Percentiles rank a stretch among this genome's conserved stretches.
phyloP scores from a whole-genome alignment of 2,329 filamentous ascomycete genomes.

The Scorias spongiosa region DNA sequence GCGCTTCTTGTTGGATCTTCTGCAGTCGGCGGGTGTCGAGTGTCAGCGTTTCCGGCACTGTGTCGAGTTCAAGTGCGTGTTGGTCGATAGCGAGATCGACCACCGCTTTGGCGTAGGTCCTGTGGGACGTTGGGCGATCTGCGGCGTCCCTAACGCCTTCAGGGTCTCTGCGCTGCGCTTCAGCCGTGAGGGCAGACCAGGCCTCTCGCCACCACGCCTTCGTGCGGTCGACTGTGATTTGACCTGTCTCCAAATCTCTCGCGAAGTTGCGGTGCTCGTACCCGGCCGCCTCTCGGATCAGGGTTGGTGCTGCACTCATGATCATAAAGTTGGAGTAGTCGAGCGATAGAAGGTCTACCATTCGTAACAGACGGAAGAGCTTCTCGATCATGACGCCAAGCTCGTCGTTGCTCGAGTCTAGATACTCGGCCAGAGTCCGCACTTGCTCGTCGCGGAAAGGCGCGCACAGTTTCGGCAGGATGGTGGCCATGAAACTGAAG shows the following conservation, averaged over 20 bases:
- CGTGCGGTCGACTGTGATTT: constrained; percentile 42
- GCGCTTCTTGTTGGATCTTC: constrained; percentile 39
- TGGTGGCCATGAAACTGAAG: constrained; percentile 58
- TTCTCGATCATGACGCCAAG: constrained; percentile 56
- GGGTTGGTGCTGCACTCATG: constrained; percentile 52
- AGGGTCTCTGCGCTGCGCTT: constrained; percentile 53
- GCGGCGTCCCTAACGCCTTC: constrained; percentile 48
- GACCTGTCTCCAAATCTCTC: constrained; percentile 44
- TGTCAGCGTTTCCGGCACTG: constrained; percentile 57
- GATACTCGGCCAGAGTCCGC: constrained; percentile 49
- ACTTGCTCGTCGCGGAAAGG: constrained; percentile 67
- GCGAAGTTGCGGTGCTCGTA: constrained; percentile 64
- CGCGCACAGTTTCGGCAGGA: constrained; percentile 66
- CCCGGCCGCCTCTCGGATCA: constrained; percentile 54
- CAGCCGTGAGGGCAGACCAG: constrained; percentile 47
- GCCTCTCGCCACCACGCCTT: constrained; percentile 52
- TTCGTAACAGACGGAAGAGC: constrained; percentile 57
- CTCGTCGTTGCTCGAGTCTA: constrained; percentile 24
- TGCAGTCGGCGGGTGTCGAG: constrained; percentile 52
- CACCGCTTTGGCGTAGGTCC: constrained; percentile 61
- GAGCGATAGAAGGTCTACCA: constrained; percentile 62
- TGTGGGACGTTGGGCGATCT: constrained; percentile 49
- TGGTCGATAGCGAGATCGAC: constrained; percentile 60
- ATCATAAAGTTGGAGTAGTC: constrained; percentile 75
- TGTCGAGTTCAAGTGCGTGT: constrained; percentile 34